Conservation (phyloP, 257 asterid species). For the Nicotiana sylvestris region DNA sequence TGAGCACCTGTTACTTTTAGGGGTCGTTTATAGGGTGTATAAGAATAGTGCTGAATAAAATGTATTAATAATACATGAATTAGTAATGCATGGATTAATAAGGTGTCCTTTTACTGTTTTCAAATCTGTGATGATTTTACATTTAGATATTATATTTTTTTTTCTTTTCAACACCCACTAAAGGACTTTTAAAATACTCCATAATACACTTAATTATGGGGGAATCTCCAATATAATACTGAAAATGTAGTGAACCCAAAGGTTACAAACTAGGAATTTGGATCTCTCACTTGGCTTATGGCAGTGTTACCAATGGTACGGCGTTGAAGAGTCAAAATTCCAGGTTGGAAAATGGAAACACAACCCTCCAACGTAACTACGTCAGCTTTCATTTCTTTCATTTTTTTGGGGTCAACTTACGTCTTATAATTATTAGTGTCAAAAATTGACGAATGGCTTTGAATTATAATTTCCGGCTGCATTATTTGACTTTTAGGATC, state of each 20-base stretch:
- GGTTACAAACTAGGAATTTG: background rate
- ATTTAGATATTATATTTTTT: no score
- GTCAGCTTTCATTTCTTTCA: background rate
- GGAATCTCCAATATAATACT: background rate
- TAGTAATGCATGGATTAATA: no score
- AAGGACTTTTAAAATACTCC: background rate
- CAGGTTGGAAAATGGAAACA: background rate
- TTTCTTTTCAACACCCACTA: no score
- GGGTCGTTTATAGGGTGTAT: no score
- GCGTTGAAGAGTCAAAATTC: constrained; percentile 2
- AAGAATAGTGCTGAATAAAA: no score
- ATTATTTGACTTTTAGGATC: background rate
- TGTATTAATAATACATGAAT: no score
- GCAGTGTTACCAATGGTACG: background rate
- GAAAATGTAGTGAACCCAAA: background rate
- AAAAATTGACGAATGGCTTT: background rate
- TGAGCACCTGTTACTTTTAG: no score
- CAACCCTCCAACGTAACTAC: background rate
- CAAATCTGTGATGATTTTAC: no score
- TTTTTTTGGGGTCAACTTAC: background rate
- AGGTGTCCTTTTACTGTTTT: no score
- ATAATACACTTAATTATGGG: no score
- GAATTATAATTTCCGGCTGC: background rate
- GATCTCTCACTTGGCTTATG: background rate
- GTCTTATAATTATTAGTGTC: background rate